These are phyloP conservation scores for Phaseolus coccineus DNA, from an alignment of 331 rosid genomes.

Conservation along the genomic window DNA sequence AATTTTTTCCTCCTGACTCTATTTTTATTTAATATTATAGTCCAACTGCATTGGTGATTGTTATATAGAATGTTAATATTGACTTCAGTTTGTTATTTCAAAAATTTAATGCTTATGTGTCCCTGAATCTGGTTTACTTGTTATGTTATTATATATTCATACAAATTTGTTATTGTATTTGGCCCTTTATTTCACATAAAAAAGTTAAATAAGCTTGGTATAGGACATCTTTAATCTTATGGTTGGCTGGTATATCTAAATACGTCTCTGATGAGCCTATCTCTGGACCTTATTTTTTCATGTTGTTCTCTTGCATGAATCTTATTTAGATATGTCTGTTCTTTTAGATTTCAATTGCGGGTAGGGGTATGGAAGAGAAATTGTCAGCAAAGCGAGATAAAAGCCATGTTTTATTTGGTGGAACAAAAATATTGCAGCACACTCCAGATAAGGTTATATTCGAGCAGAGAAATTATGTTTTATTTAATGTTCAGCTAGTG, in stretches of 20 bases:
- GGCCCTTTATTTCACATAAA: conserved; percentile 5
- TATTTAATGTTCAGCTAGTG: conserved; percentile 19
- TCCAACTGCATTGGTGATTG: neutral
- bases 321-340: conserved; percentile 42
- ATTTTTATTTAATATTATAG: conserved; percentile 8
- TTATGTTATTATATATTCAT: conserved; percentile 12
- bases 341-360: conserved; percentile 76
- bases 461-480: conserved; percentile 4
- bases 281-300: conserved; percentile 14
- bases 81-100: conserved; percentile 17
- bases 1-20: conserved; percentile 3
- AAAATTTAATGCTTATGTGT: conserved; percentile 13
- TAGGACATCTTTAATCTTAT: conserved; percentile 26
- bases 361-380: conserved; percentile 79
- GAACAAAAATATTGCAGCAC: conserved; percentile 98
- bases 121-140: neutral
- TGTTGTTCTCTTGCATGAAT: conserved; percentile 19
- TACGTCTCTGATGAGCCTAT: conserved; percentile 24
- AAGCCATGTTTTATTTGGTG: conserved; percentile 91
- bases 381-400: conserved; percentile 86
- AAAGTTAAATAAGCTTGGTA: conserved; percentile 16
- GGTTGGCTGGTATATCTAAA: conserved; percentile 28
- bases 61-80: conserved; percentile 2
- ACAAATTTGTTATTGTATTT: conserved; percentile 21
- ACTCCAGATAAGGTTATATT: conserved; percentile 86